These are phyloP conservation scores for Balansia obtecta DNA, from an alignment of 2,329 filamentous ascomycete genomes.

Conservation along the genomic window DNA sequence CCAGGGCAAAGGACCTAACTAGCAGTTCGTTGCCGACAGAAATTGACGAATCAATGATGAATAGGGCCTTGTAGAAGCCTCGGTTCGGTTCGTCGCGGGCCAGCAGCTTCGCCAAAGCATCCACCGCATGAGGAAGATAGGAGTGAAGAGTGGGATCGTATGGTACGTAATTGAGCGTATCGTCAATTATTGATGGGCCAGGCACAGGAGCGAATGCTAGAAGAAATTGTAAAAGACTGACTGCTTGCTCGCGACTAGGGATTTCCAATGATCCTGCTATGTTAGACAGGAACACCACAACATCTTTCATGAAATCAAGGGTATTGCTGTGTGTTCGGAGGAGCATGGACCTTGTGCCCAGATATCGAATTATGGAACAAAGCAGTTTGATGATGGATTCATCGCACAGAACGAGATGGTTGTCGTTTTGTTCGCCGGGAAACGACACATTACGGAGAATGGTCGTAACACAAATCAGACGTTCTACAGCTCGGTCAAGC, in stretches of 20 bases:
- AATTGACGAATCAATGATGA: constrained; percentile 56
- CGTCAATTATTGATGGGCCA: constrained; percentile 43
- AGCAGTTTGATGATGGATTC: constrained; percentile 71
- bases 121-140: constrained; percentile 81
- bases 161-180: constrained; percentile 59
- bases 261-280: constrained; percentile 70
- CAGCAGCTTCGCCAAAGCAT: constrained; percentile 81
- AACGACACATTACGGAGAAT: constrained; percentile 91
- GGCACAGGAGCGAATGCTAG: constrained; percentile 80
- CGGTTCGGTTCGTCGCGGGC: constrained; percentile 90
- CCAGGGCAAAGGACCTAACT: constrained; percentile 75
- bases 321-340: constrained; percentile 73
- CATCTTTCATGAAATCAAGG: constrained; percentile 94
- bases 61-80: constrained; percentile 70
- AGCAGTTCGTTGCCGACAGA: constrained; percentile 64
- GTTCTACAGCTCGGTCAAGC: constrained; percentile 75
- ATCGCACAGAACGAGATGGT: constrained; percentile 64
- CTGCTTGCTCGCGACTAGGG: constrained; percentile 74
- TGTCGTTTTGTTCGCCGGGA: constrained; percentile 44
- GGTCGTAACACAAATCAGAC: constrained; percentile 80
- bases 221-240: constrained; percentile 78
- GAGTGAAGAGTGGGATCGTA: constrained; percentile 75
- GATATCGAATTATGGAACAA: constrained; percentile 68
- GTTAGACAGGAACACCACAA: constrained; percentile 81
- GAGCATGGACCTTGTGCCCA: constrained; percentile 82